Conservation (phyloP, 176 grass and related monocot genomes). For the Alopecurus myosuroides region DNA sequence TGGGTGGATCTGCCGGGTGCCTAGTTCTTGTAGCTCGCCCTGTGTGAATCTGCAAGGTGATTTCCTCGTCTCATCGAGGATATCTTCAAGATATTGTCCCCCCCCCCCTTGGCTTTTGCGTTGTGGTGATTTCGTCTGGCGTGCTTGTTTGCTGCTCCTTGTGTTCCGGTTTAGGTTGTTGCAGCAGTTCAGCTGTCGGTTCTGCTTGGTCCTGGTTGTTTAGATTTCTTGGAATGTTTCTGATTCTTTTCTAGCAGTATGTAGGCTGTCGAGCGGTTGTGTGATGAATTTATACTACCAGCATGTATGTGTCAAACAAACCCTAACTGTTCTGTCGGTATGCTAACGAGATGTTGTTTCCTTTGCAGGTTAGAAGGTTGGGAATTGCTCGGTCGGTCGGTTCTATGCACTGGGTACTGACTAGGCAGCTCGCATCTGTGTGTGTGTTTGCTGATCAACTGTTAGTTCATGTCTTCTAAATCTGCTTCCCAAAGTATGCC, state of each 20-base stretch:
- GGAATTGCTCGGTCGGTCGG: not conserved
- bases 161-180: not conserved
- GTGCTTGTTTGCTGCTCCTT: not conserved
- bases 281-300: not conserved
- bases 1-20: slow-evolving; percentile 28
- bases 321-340: not conserved
- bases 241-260: not conserved
- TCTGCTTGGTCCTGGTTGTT: not conserved
- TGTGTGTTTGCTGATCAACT: not conserved
- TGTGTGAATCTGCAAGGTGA: slow-evolving; percentile 24
- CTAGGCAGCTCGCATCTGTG: not conserved
- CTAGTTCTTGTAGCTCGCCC: not conserved
- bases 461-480: slow-evolving; percentile 26
- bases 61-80: not conserved
- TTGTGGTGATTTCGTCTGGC: not conserved
- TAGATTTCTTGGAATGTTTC: not conserved
- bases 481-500: slow-evolving; percentile 11
- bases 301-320: not conserved
- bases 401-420: not conserved
- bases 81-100: not conserved
- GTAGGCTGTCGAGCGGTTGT: not conserved
- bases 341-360: slow-evolving; percentile 18
- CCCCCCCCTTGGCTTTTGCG: not conserved
- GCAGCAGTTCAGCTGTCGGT: not conserved
- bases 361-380: slow-evolving; percentile 28